phyloP scores from a whole-genome alignment of 2,329 filamentous ascomycete species.

The Fusarium sp. region DNA sequence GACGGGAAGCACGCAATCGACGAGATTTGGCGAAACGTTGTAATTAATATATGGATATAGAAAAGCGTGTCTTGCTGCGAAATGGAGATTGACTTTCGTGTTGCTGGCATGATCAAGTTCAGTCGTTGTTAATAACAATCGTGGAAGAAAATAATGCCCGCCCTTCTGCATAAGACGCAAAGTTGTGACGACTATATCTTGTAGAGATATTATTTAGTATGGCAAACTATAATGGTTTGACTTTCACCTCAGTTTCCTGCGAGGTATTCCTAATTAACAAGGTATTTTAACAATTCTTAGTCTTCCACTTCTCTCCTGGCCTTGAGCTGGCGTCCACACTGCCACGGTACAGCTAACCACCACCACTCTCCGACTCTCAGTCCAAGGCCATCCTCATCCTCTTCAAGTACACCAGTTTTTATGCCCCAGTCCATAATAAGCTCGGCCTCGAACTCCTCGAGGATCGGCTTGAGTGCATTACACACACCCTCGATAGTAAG shows the following conservation, averaged over 20 bases:
- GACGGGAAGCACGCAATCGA: background rate
- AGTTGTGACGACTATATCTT: background rate
- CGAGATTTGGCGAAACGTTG: background rate
- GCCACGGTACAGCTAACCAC: slow-evolving; percentile 65
- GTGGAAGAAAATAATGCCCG: background rate
- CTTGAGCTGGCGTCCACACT: slow-evolving; percentile 22
- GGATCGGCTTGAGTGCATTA: slow-evolving; percentile 62
- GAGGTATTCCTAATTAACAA: background rate
- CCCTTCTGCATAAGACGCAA: background rate
- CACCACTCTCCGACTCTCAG: slow-evolving; percentile 70
- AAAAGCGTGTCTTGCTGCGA: background rate
- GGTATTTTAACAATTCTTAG: background rate
- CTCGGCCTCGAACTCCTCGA: slow-evolving; percentile 71
- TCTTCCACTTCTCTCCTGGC: background rate
- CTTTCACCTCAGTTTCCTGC: background rate
- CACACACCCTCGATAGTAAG: slow-evolving; percentile 62
- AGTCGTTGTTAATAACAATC: background rate
- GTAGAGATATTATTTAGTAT: background rate
- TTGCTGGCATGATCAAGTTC: background rate
- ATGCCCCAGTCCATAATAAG: slow-evolving; percentile 68
- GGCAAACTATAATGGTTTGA: background rate
- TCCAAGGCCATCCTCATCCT: slow-evolving; percentile 51
- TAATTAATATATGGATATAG: background rate
- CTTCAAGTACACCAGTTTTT: slow-evolving; percentile 59
- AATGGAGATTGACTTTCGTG: background rate